phyloP scores from a whole-genome alignment of 495 filamentous ascomycete species.

The Hypoxylon crocopeplum region DNA sequence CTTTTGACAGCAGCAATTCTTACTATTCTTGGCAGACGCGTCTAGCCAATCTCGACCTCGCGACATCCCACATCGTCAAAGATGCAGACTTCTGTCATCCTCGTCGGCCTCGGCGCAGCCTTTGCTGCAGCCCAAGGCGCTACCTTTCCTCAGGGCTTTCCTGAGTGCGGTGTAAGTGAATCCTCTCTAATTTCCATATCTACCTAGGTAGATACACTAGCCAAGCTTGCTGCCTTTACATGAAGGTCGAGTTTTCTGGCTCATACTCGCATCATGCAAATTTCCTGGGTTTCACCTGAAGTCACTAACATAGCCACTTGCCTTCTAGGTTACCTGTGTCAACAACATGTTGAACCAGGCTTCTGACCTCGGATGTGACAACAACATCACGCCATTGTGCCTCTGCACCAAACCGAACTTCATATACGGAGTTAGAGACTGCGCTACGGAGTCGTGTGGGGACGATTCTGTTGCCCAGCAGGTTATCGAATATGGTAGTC shows the following conservation, averaged over 20 bases:
- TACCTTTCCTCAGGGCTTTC: constrained; percentile 38
- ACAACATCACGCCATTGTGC: constrained; percentile 63
- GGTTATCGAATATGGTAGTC: constrained; percentile 45
- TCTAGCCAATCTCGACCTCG: constrained; percentile 6
- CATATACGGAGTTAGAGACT: constrained; percentile 79
- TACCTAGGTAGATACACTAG: too few species aligned
- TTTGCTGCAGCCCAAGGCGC: constrained; percentile 38
- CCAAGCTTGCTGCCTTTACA: too few species aligned
- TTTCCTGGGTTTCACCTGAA: too few species aligned
- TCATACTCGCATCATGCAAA: too few species aligned
- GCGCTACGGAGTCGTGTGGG: constrained; percentile 70
- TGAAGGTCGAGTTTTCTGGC: too few species aligned
- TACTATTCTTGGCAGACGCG: constrained; percentile 32
- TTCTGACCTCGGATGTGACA: constrained; percentile 65
- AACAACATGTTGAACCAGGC: constrained; percentile 74
- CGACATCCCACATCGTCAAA: constrained; percentile 31
- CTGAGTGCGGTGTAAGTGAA: constrained; percentile 51
- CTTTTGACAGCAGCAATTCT: constrained; percentile 40
- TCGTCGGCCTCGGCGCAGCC: constrained; percentile 42
- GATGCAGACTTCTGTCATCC: constrained; percentile 49
- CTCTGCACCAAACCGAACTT: constrained; percentile 75
- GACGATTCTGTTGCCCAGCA: constrained; percentile 35
- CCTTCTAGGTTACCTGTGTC: constrained; percentile 69
- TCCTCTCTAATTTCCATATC: too few species aligned
- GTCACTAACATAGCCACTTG: too few species aligned